Percentiles rank a stretch among this genome's conserved stretches.
phyloP scores from a whole-genome alignment of 2,329 filamentous ascomycete genomes.

The Talaromyces atroroseus region DNA sequence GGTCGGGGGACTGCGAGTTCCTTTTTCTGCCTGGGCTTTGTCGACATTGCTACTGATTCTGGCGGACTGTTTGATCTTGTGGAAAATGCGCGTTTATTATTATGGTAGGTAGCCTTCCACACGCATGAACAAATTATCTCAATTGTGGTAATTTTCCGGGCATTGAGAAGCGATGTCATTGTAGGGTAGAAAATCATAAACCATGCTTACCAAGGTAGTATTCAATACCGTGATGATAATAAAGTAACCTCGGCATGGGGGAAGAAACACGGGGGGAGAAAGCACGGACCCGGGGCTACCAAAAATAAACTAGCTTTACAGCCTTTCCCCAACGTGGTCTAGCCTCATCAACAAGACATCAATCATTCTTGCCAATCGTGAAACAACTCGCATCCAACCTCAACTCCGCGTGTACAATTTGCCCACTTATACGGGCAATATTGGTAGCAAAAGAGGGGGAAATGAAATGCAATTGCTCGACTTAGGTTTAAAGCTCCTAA shows the following conservation, averaged over 20 bases:
- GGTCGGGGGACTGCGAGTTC: slow-evolving; percentile 52
- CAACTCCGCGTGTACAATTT: no score
- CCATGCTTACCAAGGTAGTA: neutral
- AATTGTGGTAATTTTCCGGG: neutral
- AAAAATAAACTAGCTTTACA: no score
- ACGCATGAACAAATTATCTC: neutral
- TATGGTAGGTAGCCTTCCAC: neutral
- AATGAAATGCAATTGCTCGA: no score
- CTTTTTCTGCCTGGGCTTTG: slow-evolving; percentile 24
- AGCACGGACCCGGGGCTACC: no score
- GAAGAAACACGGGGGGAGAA: neutral
- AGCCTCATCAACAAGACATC: no score
- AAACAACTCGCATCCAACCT: no score
- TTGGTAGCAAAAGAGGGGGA: no score
- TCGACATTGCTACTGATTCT: slow-evolving; percentile 1
- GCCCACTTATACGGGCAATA: no score
- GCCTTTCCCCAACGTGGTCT: no score
- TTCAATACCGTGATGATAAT: no score
- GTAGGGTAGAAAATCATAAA: neutral
- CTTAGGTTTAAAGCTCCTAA: no score
- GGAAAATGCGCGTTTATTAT: neutral
- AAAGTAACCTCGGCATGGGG: neutral
- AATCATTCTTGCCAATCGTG: no score
- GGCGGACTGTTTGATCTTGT: neutral
- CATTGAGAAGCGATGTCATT: neutral